Conservation (phyloP, 106 monocot species). For the Triglochin maritima region DNA sequence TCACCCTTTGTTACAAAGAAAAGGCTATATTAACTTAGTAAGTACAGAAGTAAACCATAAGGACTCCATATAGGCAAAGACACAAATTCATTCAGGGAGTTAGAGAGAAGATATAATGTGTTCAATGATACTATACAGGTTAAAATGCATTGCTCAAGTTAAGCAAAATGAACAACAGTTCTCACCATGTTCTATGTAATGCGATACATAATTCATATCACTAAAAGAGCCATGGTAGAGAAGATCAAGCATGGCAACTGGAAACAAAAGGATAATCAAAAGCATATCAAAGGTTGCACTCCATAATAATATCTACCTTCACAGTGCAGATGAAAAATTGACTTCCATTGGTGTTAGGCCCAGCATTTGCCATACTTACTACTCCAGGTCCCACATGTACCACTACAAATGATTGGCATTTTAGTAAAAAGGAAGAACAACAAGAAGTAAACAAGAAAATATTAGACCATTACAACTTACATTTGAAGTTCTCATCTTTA, state of each 20-base stretch:
- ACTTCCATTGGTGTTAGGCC: constrained; percentile 74
- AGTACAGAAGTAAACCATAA: no score
- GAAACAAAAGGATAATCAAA: not conserved
- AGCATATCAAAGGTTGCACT: not conserved
- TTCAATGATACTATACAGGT: no score
- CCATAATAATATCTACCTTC: constrained; percentile 30
- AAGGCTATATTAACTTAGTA: no score
- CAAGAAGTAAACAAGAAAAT: not conserved
- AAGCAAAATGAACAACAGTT: no score
- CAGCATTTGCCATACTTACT: constrained; percentile 88
- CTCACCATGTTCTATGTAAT: no score
- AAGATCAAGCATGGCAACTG: not conserved
- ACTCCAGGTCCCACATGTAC: constrained; percentile 76
- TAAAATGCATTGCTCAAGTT: no score
- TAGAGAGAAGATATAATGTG: no score
- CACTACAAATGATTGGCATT: constrained; percentile 24
- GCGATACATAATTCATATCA: no score
- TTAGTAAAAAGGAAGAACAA: not conserved
- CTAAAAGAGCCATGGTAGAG: not conserved
- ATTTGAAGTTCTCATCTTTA: constrained; percentile 53
- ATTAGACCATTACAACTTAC: constrained; percentile 25
- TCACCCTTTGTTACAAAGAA: no score
- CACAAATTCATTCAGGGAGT: no score
- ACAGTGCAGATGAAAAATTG: constrained; percentile 86
- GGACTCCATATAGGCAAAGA: no score